Base-by-base conservation (phyloP, 495 filamentous ascomycete genomes). In the Aspergillus asperescens region DNA sequence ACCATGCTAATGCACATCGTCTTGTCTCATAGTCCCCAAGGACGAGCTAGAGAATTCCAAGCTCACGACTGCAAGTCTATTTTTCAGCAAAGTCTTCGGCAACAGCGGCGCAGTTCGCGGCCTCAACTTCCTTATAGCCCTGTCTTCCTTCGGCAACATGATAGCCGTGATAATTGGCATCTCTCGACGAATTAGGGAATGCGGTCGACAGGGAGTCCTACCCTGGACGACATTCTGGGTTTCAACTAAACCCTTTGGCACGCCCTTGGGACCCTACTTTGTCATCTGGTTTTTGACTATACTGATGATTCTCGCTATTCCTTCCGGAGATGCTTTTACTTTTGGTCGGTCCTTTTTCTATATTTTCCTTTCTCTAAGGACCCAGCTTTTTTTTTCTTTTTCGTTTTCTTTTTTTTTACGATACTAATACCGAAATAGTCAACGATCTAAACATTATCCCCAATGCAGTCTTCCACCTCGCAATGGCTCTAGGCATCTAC, bases 281-380 rank as follows among this genome's bases (percentile, higher is more conserved):
- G 37, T 86, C 2, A 78, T 81, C 55, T 87, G 77, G 75, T 42
- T 56, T 0, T 50, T 83, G 34, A 87, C 81, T 0, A 49, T 82
- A 5, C 40, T 87, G 25, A 81, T 86, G 80, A 85, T 85, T 20
- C 57, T 85, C 0, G 82, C 81, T 0, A 81, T 81, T 4, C 83
- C 82, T 0, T 80, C 81, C 1, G 84, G 84, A 4, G 82, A 86
- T 63, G 83, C 82, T 8, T 87, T 85, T 66, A 81, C 83, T 45
- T 84, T 86, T 53, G n/a, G n/a, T n/a, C n/a, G n/a, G n/a, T n/a
- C n/a, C n/a, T n/a, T n/a, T n/a, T 20, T 39, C 18, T 34, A 31
- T 31, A 31, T 31, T 31, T 12, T 12, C 28, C 28, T 12, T 31
- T 31, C n/a, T n/a, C n/a, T n/a, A n/a, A n/a, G n/a, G n/a, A n/a